Conservation (phyloP, 768 basidiomycete genomes). For the Kwoniella europaea region DNA sequence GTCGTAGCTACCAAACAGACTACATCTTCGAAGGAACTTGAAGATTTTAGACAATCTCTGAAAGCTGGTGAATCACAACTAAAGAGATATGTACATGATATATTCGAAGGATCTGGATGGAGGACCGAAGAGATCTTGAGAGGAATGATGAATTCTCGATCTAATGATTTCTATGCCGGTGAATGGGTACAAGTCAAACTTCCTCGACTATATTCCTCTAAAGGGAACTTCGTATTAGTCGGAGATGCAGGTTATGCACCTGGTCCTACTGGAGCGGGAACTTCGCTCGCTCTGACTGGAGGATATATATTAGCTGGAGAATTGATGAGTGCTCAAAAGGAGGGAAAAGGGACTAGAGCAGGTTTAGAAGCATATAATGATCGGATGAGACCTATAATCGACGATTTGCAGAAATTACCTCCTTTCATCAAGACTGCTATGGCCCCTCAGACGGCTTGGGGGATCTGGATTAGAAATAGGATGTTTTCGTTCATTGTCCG, state of each 20-base stretch:
- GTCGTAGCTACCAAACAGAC: slow-evolving; percentile 26
- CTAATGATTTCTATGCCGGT: slow-evolving; percentile 32
- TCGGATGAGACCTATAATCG: slow-evolving; percentile 1
- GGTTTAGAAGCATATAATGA: neutral
- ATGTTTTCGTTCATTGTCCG: neutral
- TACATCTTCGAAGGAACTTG: slow-evolving; percentile 32
- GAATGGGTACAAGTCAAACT: slow-evolving; percentile 31
- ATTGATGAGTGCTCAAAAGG: neutral
- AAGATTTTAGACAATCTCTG: slow-evolving; percentile 21
- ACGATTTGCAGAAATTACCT: slow-evolving; percentile 7
- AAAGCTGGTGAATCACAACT: slow-evolving; percentile 16
- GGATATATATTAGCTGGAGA: slow-evolving; percentile 46
- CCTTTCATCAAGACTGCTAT: slow-evolving; percentile 2
- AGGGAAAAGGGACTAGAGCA: neutral
- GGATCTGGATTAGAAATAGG: slow-evolving; percentile 1
- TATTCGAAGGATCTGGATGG: slow-evolving; percentile 35
- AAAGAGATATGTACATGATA: slow-evolving; percentile 15
- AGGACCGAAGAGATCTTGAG: slow-evolving; percentile 27
- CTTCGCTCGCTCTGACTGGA: slow-evolving; percentile 38
- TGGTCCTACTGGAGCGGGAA: slow-evolving; percentile 42
- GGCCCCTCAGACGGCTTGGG: neutral
- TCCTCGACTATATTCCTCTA: slow-evolving; percentile 11
- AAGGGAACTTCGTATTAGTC: slow-evolving; percentile 26
- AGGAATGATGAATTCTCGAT: slow-evolving; percentile 21
- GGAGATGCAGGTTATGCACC: slow-evolving; percentile 43